Evolutionary conservation across 1,284 basidiomycete genomes (phyloP).

Genomic region (Cutaneotrichosporon cavernicola): DNA sequence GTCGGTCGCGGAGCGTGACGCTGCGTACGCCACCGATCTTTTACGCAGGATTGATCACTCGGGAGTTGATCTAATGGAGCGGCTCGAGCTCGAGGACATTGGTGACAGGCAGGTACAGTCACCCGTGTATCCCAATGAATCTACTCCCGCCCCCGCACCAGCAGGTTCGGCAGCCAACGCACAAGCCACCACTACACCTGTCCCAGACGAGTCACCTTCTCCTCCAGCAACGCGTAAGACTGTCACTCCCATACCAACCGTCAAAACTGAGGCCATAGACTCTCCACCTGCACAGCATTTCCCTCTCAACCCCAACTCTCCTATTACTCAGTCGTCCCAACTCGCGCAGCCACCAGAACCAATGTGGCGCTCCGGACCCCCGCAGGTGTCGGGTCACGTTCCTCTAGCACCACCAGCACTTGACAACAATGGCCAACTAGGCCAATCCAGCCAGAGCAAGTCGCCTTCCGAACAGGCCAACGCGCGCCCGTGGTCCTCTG

Average conservation of each 20-base stretch:
- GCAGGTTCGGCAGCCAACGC: background rate
- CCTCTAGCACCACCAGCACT: background rate
- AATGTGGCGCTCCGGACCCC: background rate
- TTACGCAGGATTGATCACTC: no score
- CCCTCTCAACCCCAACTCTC: background rate
- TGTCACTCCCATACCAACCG: background rate
- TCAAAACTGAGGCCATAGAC: slow-evolving; percentile 2
- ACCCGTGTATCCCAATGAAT: background rate
- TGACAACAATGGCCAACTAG: background rate
- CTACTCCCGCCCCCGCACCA: background rate
- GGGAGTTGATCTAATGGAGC: background rate
- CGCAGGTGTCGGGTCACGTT: background rate
- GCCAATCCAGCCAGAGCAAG: background rate
- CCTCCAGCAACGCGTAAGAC: background rate
- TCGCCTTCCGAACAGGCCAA: background rate
- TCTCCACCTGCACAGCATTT: background rate
- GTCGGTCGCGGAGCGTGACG: background rate
- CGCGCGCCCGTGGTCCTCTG: no score
- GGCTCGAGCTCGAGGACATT: no score
- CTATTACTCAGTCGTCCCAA: background rate
- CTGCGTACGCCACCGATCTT: no score
- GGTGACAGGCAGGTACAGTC: no score
- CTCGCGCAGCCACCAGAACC: background rate
- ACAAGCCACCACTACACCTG: background rate
- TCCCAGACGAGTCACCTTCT: background rate